phyloP scores from a whole-genome alignment of 257 asterid species.

The Lycium ferocissimum region DNA sequence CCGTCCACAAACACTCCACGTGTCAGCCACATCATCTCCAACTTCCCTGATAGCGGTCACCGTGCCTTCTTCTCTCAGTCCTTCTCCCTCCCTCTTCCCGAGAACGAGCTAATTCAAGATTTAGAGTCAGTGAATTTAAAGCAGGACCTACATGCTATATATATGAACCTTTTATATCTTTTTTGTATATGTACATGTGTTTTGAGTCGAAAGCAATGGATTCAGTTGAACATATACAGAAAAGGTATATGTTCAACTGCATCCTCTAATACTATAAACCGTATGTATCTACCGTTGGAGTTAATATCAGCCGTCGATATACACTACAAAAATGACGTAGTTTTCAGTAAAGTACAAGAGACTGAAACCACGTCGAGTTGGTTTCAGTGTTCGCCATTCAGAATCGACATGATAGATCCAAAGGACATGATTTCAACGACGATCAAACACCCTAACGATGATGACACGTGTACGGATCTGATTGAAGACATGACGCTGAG shows the following conservation, averaged over 20 bases:
- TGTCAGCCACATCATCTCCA: constrained; percentile 52
- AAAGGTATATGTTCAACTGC: no score
- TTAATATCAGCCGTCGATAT: constrained; percentile 85
- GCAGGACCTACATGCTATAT: background rate
- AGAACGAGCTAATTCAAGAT: background rate
- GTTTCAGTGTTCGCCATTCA: constrained; percentile 88
- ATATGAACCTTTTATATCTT: background rate
- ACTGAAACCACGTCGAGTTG: constrained; percentile 69
- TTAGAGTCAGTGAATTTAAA: background rate
- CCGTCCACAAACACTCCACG: constrained; percentile 69
- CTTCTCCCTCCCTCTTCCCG: constrained; percentile 44
- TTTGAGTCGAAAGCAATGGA: background rate
- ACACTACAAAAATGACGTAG: constrained; percentile 42
- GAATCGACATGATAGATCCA: constrained; percentile 79
- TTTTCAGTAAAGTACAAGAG: constrained; percentile 59
- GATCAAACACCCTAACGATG: constrained; percentile 52
- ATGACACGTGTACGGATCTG: constrained; percentile 46
- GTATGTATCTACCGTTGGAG: constrained; percentile 45
- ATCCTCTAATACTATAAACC: background rate
- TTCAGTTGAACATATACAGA: background rate
- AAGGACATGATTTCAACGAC: constrained; percentile 70
- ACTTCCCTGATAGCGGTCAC: constrained; percentile 65
- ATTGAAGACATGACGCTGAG: constrained; percentile 56
- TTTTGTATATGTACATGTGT: background rate
- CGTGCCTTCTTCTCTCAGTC: constrained; percentile 72